These are phyloP conservation scores for Trypanosoma conorhini DNA, from an alignment of 208 protist genomes.

Conservation along the genomic window DNA sequence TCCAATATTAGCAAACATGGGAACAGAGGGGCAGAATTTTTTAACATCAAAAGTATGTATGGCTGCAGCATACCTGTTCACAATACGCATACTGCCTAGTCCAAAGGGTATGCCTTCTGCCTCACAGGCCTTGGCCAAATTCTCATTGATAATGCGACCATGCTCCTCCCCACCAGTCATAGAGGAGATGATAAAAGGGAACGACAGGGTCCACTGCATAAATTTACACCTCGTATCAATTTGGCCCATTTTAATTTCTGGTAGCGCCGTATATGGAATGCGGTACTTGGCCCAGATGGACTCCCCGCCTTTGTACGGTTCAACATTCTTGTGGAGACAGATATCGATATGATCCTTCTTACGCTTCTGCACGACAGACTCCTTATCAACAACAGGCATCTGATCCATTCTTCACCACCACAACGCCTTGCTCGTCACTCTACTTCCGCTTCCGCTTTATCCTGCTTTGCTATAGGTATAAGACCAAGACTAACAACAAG, in stretches of 20 bases:
- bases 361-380: slow-evolving; percentile 65
- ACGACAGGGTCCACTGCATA: slow-evolving; percentile 71
- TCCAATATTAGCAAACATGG: slow-evolving; percentile 93
- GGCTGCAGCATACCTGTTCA: slow-evolving; percentile 84
- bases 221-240: slow-evolving; percentile 82
- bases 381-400: slow-evolving; percentile 37
- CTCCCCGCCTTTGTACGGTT: slow-evolving; percentile 62
- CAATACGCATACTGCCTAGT: slow-evolving; percentile 90
- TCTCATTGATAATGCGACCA: slow-evolving; percentile 91
- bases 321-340: slow-evolving; percentile 80
- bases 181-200: slow-evolving; percentile 88
- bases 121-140: slow-evolving; percentile 89
- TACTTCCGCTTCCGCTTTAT: not conserved
- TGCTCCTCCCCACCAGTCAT: slow-evolving; percentile 92
- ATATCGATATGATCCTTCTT: slow-evolving; percentile 94
- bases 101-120: slow-evolving; percentile 88
- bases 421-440: not conserved
- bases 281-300: slow-evolving; percentile 84
- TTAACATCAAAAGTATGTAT: slow-evolving; percentile 90
- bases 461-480: not conserved
- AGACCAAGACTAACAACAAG: too few relatives aligned
- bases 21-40: slow-evolving; percentile 81
- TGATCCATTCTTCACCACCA: not conserved
- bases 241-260: slow-evolving; percentile 75
- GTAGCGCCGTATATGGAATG: slow-evolving; percentile 86